Base-by-base conservation (phyloP, 176 grass and related monocot genomes). In the Aegilops sharonensis region DNA sequence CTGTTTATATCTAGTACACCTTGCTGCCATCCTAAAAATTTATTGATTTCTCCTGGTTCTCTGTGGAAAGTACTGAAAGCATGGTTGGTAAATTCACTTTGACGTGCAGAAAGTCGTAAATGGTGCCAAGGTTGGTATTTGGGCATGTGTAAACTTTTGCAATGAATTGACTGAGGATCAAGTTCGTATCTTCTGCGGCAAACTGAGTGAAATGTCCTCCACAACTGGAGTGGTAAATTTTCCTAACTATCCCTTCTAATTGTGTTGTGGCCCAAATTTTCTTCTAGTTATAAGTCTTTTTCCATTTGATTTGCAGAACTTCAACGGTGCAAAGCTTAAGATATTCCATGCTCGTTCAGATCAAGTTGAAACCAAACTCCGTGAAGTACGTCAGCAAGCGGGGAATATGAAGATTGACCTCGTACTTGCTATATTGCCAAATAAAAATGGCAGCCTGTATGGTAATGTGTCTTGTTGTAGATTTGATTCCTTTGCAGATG, bases 371-470 rank as follows among this genome's bases (percentile, higher is more conserved):
- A 40, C 1, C 50, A 13, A 20, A 6, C 81, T 94, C 67, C 57
- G 4, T 27, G 4, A 0, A 2, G 3, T 29, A 9, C 82, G 21
- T 67, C 18, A 35, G 18, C 15, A 78, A 63, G 66, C 14, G 4
- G 3, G 2, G 18, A 35, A 4, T 2, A 48, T 21, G 30, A 40
- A 84, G 59, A 83, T 89, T 86, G 83, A 92, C 21, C 83, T 94
- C 62, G 35, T 94, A 17, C 31, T 92, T 85, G 85, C 86, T 66
- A 77, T 95, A 83, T n/a, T 95, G 20, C 88, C 88, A 31, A 80
- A 95, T 27, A 88, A 83, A 68, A 86, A 92, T 56, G 83, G 87
- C 57, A 75, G 9, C 71, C 72, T 92, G 35, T 91, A 95, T 85
- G 93, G 93, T 95, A 84, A 45, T 76, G 48, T 87, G 78, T 74